Base-by-base conservation (phyloP, 2,329 filamentous ascomycete species). In the Cordyceps cateniannulata region DNA sequence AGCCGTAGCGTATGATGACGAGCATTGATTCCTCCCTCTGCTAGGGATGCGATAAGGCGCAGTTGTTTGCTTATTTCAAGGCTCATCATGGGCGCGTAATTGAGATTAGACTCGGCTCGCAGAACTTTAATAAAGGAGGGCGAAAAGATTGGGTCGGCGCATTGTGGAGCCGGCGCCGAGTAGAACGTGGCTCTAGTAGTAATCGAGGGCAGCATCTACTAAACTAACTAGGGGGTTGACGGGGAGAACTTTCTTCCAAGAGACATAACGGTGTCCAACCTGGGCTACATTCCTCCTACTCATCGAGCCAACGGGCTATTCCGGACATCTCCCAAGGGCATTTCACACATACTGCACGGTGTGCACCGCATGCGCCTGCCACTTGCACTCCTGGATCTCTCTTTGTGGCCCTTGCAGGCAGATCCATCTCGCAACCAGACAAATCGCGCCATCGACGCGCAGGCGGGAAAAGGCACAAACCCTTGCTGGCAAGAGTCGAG, bases 91-190 rank as follows among this genome's bases (percentile, higher is more conserved):
- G 12, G 29, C 29, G 29, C 29, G 29, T 35, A 35, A 12, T n/a
- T 35, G 29, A 35, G 45, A 58, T 58, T 59, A 59, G 48, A 59
- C 38, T 51, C 18, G 4, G n/a, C n/a, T n/a, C n/a, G n/a, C n/a
- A n/a, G 16, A 29, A 49, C 27, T 44, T n/a, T 44, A 53, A 53
- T 44, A 53, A 53, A 44, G 58, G 49, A 53, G 58, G 20, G 58
- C 42, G 27, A 49, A 60, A 49, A 42, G 48, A 8, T 35, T 48
- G 42, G 58, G 40, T 49, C 58, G 50, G 58, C 50, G 58, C 58
- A 60, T 54, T 60, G 58, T 60, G 58, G 58, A 60, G 27, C 58
- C 58, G 58, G 42, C 29, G 58, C 58, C 58, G 58, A 60, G 50
- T 22, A 49, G 50, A 60, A 60, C 58, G 58, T 60, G 58, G 58